Percentiles rank a stretch among this genome's conserved stretches.
Evolutionary conservation across 768 basidiomycete genomes (phyloP).

Genomic region (Hortiboletus campestris): DNA sequence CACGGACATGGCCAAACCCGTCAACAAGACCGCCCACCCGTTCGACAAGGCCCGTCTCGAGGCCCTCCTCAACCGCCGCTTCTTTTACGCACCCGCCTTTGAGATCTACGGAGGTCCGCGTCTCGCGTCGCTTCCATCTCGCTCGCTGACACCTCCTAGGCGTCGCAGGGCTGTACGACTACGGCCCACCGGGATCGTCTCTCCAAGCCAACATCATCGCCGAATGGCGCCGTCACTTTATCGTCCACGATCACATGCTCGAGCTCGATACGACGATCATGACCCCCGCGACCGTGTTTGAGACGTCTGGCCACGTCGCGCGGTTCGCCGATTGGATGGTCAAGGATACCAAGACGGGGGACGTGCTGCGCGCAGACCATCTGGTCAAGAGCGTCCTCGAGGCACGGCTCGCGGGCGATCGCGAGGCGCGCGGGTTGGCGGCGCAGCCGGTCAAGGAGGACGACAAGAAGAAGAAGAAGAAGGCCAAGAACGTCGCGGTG

Average conservation of each 20-base stretch:
- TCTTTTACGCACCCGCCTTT: conserved; percentile 98
- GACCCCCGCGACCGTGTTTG: conserved; percentile 92
- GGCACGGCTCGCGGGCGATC: conserved; percentile 85
- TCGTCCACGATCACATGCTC: conserved; percentile 97
- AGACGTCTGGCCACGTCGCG: conserved; percentile 96
- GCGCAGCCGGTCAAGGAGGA: conserved; percentile 64
- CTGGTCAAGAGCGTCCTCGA: conserved; percentile 91
- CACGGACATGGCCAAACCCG: conserved; percentile 26
- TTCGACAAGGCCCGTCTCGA: conserved; percentile 90
- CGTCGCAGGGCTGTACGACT: conserved; percentile 96
- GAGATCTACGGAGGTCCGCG: conserved; percentile 94
- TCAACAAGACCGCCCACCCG: conserved; percentile 81
- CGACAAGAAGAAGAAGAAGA: conserved; percentile 50
- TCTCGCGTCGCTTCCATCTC: neutral
- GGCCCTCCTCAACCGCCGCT: conserved; percentile 80
- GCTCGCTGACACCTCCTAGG: conserved; percentile 37
- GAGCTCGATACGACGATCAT: conserved; percentile 98
- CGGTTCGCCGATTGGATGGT: conserved; percentile 99
- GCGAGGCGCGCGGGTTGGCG: conserved; percentile 79
- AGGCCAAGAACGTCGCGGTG: conserved; percentile 63
- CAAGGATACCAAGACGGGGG: conserved; percentile 91
- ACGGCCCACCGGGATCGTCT: conserved; percentile 93
- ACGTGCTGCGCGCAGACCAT: conserved; percentile 96
- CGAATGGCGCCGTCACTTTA: conserved; percentile 97
- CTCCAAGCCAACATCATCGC: conserved; percentile 95